Conservation (phyloP, 345 rosid species). For the Atalantia buxifolia region DNA sequence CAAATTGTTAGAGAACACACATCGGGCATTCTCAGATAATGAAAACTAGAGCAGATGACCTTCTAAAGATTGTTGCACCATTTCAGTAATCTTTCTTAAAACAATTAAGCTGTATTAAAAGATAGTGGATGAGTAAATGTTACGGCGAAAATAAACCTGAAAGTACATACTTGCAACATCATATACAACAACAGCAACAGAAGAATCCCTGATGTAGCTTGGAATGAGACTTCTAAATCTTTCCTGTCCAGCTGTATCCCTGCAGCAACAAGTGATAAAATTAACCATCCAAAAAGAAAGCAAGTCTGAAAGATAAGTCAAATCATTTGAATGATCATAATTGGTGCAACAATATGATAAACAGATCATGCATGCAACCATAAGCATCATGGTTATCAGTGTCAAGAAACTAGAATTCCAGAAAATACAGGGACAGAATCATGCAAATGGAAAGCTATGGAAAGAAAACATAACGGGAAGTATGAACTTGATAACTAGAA, state of each 20-base stretch:
- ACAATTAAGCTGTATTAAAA: too few species aligned
- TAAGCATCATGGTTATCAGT: background rate
- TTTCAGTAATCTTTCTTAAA: background rate
- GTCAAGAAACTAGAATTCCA: background rate
- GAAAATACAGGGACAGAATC: background rate
- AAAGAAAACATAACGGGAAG: background rate
- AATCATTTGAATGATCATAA: background rate
- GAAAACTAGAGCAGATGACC: background rate
- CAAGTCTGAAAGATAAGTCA: background rate
- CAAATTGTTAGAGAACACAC: background rate
- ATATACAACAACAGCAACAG: constrained; percentile 81
- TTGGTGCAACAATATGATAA: background rate
- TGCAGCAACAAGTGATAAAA: constrained; percentile 15
- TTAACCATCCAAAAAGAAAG: background rate
- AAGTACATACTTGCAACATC: constrained; percentile 74
- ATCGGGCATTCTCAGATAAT: background rate
- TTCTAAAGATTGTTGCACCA: background rate
- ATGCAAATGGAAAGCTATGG: background rate
- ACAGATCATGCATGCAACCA: background rate
- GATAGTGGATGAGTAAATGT: background rate
- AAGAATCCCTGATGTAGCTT: constrained; percentile 81
- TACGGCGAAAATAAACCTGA: background rate
- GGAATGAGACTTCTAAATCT: constrained; percentile 91
- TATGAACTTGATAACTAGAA: background rate
- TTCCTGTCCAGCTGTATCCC: constrained; percentile 91